Evolutionary conservation across 805 yeast genomes (phyloP).

Genomic region (Nakazawaea sp.): DNA sequence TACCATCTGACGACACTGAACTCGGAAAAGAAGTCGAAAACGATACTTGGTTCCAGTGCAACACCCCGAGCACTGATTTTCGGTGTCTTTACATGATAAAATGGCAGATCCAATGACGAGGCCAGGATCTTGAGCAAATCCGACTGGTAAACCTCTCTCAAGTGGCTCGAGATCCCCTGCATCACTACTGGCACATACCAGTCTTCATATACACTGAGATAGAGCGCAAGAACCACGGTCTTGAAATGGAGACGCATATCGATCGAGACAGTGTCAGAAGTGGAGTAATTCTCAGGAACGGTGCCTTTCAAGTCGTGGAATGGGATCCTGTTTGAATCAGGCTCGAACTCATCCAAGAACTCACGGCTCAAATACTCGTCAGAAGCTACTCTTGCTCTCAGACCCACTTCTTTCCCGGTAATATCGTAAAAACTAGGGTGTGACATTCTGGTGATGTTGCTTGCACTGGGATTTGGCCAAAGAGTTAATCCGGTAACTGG

Average conservation of each 20-base stretch:
- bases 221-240: conserved; percentile 1
- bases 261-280: conserved; percentile 1
- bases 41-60: too few relatives aligned
- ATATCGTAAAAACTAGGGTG: conserved; percentile 6
- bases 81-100: too few relatives aligned
- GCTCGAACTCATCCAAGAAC: not conserved
- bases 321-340: not conserved
- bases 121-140: not conserved
- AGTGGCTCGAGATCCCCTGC: not conserved
- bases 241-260: not conserved
- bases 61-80: too few relatives aligned
- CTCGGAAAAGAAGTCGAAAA: too few relatives aligned
- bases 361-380: not conserved
- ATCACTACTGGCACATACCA: conserved; percentile 3
- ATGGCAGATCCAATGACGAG: not conserved
- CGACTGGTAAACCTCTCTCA: not conserved
- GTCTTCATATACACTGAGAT: conserved; percentile 1
- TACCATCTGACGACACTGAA: too few relatives aligned
- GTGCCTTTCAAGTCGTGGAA: conserved; percentile 6
- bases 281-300: conserved; percentile 1
- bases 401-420: not conserved
- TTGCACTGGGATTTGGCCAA: conserved; percentile 1
- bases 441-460: not conserved
- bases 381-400: not conserved
- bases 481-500: conserved; percentile 1